Evolutionary conservation across 2,329 filamentous ascomycete genomes (phyloP).

Genomic region (Parastagonospora avenae): DNA sequence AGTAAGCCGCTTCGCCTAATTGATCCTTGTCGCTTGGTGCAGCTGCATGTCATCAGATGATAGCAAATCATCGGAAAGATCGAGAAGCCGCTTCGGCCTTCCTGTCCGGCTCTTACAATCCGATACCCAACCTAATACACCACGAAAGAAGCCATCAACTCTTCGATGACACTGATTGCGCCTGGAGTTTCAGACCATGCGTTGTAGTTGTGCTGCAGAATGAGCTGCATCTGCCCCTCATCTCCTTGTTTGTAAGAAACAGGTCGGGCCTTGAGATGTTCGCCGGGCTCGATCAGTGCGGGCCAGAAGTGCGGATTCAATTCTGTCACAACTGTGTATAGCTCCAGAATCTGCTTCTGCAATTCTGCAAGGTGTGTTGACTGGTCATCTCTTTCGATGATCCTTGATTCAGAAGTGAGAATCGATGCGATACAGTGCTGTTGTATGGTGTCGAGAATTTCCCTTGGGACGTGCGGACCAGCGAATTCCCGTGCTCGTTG

Average conservation of each 20-base stretch:
- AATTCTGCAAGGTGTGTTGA: slow-evolving; percentile 14
- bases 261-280: slow-evolving; percentile 1
- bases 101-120: neutral
- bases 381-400: neutral
- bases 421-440: slow-evolving; percentile 18
- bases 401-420: neutral
- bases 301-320: slow-evolving; percentile 13
- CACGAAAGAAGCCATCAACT: neutral
- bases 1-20: neutral
- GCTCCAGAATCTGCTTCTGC: slow-evolving; percentile 22
- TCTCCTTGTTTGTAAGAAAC: slow-evolving; percentile 14
- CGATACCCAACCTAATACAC: neutral
- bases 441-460: slow-evolving; percentile 35
- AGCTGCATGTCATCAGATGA: neutral
- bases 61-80: neutral
- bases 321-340: slow-evolving; percentile 5
- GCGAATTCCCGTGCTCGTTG: slow-evolving; percentile 11
- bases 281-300: slow-evolving; percentile 2
- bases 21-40: neutral
- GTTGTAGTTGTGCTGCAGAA: neutral
- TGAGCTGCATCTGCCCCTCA: slow-evolving; percentile 25
- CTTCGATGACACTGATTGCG: slow-evolving; percentile 26
- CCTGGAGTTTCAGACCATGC: neutral
- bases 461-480: slow-evolving; percentile 29
- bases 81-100: neutral